Conservation (phyloP, 2,329 filamentous ascomycete species). For the Didymella sp. region DNA sequence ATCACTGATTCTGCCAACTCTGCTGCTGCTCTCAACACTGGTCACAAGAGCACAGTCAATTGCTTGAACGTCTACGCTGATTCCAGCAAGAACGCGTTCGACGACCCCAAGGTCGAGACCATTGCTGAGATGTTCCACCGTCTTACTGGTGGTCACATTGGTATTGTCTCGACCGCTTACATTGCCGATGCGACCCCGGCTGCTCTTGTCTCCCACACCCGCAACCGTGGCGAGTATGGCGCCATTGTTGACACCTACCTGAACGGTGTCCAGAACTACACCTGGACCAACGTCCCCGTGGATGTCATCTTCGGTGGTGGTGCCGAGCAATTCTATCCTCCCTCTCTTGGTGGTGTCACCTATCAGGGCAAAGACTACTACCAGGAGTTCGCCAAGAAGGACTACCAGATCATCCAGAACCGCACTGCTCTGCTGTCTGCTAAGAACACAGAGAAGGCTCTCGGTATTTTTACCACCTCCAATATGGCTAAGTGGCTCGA, state of each 20-base stretch:
- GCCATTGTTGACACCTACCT: slow-evolving; percentile 78
- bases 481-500: slow-evolving; percentile 87
- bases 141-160: slow-evolving; percentile 66
- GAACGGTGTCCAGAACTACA: slow-evolving; percentile 78
- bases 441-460: slow-evolving; percentile 66
- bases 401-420: slow-evolving; percentile 76
- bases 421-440: slow-evolving; percentile 71
- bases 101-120: slow-evolving; percentile 86
- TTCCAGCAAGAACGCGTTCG: slow-evolving; percentile 73
- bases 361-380: slow-evolving; percentile 77
- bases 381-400: slow-evolving; percentile 71
- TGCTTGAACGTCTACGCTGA: slow-evolving; percentile 83
- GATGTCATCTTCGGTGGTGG: slow-evolving; percentile 85
- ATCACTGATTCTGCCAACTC: slow-evolving; percentile 90
- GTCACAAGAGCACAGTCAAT: slow-evolving; percentile 85
- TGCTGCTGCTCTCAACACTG: slow-evolving; percentile 79
- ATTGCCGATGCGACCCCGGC: slow-evolving; percentile 84
- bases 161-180: slow-evolving; percentile 78
- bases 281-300: slow-evolving; percentile 74
- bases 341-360: slow-evolving; percentile 63
- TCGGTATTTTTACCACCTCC: slow-evolving; percentile 78
- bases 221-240: slow-evolving; percentile 72
- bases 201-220: slow-evolving; percentile 66
- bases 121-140: slow-evolving; percentile 80
- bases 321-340: slow-evolving; percentile 76